These are phyloP conservation scores for Calvatia gigantea DNA, from an alignment of 768 basidiomycete genomes.

Conservation along the genomic window DNA sequence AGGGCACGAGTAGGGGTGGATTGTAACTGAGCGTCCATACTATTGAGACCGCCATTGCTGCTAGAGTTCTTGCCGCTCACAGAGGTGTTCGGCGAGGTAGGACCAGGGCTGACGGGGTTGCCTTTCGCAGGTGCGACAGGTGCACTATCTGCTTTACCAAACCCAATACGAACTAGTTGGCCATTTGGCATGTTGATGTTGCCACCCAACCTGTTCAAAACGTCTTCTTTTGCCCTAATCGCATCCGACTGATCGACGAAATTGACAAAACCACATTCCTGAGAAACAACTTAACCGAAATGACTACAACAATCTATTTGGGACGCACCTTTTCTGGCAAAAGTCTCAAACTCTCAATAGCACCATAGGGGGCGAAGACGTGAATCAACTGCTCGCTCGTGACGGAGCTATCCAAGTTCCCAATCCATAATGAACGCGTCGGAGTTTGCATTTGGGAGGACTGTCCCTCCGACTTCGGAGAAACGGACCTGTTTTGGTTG, in stretches of 20 bases:
- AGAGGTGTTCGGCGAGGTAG: constrained; percentile 56
- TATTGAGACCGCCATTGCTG: constrained; percentile 52
- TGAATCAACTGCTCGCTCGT: constrained; percentile 93
- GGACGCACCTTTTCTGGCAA: constrained; percentile 88
- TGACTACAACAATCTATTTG: constrained; percentile 1
- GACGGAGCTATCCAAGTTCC: constrained; percentile 92
- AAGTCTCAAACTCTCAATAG: constrained; percentile 92
- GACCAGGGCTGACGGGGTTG: constrained; percentile 56
- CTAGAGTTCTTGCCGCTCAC: constrained; percentile 44
- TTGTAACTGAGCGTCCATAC: constrained; percentile 83
- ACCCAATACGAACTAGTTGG: constrained; percentile 95
- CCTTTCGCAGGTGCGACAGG: constrained; percentile 88
- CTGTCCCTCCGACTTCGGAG: constrained; percentile 74
- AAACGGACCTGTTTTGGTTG: constrained; percentile 64
- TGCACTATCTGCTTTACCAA: constrained; percentile 96
- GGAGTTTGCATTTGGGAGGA: constrained; percentile 85
- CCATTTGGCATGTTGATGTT: constrained; percentile 94
- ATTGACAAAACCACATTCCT: constrained; percentile 99
- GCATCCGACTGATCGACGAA: constrained; percentile 95
- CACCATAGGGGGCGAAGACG: constrained; percentile 95
- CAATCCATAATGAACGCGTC: constrained; percentile 96
- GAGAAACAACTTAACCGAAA: constrained; percentile 4
- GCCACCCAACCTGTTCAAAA: constrained; percentile 91
- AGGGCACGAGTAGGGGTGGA: constrained; percentile 91
- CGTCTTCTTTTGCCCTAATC: constrained; percentile 97